A percentile compares a stretch with the other conserved stretches of the same genome.
These are phyloP conservation scores for Medicago arabica DNA, from an alignment of 306 rosid species.

Conservation along the genomic window DNA sequence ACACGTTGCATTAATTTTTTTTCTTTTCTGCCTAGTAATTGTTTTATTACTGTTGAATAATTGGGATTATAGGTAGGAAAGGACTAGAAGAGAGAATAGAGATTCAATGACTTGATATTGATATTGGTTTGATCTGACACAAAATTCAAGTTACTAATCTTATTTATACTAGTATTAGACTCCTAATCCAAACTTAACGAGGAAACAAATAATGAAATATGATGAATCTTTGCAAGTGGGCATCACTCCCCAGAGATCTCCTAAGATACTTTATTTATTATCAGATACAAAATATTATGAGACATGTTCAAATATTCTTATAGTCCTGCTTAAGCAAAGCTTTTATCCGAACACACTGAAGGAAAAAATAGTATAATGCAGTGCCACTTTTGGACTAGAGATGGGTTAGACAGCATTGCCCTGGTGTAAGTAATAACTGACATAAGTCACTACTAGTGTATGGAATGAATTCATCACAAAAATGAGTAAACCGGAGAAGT, in stretches of 20 bases:
- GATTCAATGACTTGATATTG: conserved; percentile 4
- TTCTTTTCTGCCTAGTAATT: conserved; percentile 7
- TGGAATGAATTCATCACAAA: conserved; percentile 5
- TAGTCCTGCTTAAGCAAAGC: background rate
- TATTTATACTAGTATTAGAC: background rate
- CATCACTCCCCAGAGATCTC: background rate
- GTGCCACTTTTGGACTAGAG: background rate
- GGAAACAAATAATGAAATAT: conserved; percentile 7
- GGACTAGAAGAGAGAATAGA: background rate
- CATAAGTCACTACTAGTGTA: background rate
- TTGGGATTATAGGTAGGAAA: background rate
- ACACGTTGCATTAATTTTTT: background rate
- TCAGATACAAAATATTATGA: background rate
- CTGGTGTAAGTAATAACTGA: background rate
- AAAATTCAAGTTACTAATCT: conserved; percentile 1
- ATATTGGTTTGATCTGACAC: background rate
- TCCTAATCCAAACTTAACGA: background rate
- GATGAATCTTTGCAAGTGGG: background rate
- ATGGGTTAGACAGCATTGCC: background rate
- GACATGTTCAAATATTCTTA: conserved; percentile 1
- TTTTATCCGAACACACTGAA: background rate
- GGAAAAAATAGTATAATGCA: background rate
- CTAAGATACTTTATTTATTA: conserved; percentile 21
- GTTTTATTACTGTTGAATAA: conserved; percentile 6
- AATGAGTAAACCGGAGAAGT: conserved; percentile 8